Base-by-base conservation (phyloP, 176 grass and related monocot species). In the Avena insularis region DNA sequence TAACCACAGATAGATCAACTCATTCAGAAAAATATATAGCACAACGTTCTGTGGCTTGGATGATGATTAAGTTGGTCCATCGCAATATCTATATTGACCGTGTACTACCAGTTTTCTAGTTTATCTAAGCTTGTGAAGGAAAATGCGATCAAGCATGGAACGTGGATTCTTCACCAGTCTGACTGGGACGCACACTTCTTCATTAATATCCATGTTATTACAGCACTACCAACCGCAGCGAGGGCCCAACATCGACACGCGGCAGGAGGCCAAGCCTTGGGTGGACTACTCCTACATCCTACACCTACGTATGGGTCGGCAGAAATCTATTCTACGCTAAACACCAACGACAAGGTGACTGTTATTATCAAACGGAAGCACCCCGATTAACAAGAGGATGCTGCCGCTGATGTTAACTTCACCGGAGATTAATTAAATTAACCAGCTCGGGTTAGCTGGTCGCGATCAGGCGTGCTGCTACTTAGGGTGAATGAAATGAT, bases 221-320 rank as follows among this genome's bases (percentile, higher is more conserved):
- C 60, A 27, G 5, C 65, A 20, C 75, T 45, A 67, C 9, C 13
- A 49, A 8, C 4, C 54, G 29, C 33, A 20, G 19, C 4, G 25
- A 27, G 23, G 20, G n/a, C 15, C 10, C 13, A 13, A n/a, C 1
- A 12, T n/a, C 2, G 75, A 53, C 86, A 91, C 85, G 82, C 81
- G 90, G 69, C 67, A 12, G 50, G 43, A 74, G 31, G 75, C 57
- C 3, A 75, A 36, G 85, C 57, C 29, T 87, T 66, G 80, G 85
- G 80, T 33, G 33, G 80, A 56, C 56, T 43, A 11, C 20, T 3
- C 16, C 38, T 45, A 17, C 17, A 17, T 66, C 58, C 12, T 14
- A 12, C 23, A 25, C 40, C 33, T 70, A 9, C 16, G 0, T 21
- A 4, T 20, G 38, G 35, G 9, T 57, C 19, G 69, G 69, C 38